These are phyloP conservation scores for Cladorrhinum samala DNA, from an alignment of 495 filamentous ascomycete species.

Conservation along the genomic window DNA sequence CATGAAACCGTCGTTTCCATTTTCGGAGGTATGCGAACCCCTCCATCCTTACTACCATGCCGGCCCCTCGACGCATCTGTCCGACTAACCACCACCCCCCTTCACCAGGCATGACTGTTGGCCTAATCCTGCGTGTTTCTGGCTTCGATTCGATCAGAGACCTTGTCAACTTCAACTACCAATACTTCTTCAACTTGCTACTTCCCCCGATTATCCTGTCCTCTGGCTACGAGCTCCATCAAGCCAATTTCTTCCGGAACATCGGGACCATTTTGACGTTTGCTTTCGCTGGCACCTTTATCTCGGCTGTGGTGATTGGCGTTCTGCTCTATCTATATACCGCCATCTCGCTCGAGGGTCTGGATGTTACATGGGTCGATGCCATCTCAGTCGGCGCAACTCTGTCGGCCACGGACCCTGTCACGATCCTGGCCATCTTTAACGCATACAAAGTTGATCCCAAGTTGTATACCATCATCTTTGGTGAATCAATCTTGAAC, in stretches of 20 bases:
- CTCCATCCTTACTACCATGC: not conserved
- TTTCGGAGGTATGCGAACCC: constrained; percentile 65
- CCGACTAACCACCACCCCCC: constrained; percentile 10
- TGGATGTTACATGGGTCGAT: constrained; percentile 85
- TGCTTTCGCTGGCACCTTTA: constrained; percentile 94
- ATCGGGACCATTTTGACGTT: constrained; percentile 98
- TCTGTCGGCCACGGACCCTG: constrained; percentile 91
- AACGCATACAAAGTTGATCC: constrained; percentile 98
- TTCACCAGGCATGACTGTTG: constrained; percentile 82
- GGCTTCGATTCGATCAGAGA: constrained; percentile 75
- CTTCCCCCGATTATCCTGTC: constrained; percentile 96
- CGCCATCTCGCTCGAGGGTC: constrained; percentile 71
- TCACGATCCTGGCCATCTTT: constrained; percentile 97
- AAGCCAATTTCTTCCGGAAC: constrained; percentile 97
- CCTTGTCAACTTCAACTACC: constrained; percentile 91
- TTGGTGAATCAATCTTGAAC: constrained; percentile 96
- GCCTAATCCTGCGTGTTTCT: constrained; percentile 76
- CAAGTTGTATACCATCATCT: constrained; percentile 96
- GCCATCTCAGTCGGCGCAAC: constrained; percentile 94
- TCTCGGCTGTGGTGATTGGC: constrained; percentile 89
- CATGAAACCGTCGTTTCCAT: constrained; percentile 98
- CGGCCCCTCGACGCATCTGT: not conserved
- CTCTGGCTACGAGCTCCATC: constrained; percentile 94
- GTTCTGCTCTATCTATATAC: constrained; percentile 85
- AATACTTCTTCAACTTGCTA: constrained; percentile 98